Conservation (phyloP, 2,329 filamentous ascomycete genomes). For the Myotisia sp. region DNA sequence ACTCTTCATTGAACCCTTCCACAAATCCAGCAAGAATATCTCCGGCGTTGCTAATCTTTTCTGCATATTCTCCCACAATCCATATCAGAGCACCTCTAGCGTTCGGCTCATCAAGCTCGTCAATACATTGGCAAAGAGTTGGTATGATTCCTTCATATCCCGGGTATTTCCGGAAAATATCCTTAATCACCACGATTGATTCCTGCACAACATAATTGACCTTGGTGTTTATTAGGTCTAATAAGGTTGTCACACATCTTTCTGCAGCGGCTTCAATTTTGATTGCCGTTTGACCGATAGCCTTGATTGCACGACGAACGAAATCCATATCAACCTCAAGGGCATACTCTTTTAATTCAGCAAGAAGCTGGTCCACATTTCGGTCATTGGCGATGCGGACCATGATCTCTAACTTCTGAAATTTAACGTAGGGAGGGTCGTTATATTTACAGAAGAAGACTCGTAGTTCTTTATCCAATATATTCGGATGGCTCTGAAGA, state of each 20-base stretch:
- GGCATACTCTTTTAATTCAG: constrained; percentile 93
- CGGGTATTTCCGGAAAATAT: constrained; percentile 93
- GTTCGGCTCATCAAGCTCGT: constrained; percentile 87
- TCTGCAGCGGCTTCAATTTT: constrained; percentile 94
- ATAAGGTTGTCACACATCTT: constrained; percentile 83
- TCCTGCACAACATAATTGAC: constrained; percentile 99
- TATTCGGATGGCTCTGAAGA: constrained; percentile 88
- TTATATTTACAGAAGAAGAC: constrained; percentile 99
- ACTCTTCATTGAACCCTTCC: constrained; percentile 89
- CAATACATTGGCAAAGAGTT: constrained; percentile 88
- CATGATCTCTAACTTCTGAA: constrained; percentile 98
- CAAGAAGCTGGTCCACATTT: constrained; percentile 87
- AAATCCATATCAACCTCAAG: constrained; percentile 99
- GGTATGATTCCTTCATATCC: constrained; percentile 97
- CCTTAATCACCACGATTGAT: constrained; percentile 96
- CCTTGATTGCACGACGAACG: constrained; percentile 81
- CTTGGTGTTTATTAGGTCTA: constrained; percentile 92
- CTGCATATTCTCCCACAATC: constrained; percentile 97
- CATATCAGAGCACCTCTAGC: constrained; percentile 86
- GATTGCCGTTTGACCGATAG: constrained; percentile 94
- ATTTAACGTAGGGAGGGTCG: constrained; percentile 91
- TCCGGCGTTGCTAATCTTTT: constrained; percentile 98
- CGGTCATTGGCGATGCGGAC: constrained; percentile 95
- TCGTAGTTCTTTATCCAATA: constrained; percentile 89
- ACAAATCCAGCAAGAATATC: constrained; percentile 86